Evolutionary conservation across 23 red algal genomes (phyloP).

Genomic region (Gracilaria caudata): DNA sequence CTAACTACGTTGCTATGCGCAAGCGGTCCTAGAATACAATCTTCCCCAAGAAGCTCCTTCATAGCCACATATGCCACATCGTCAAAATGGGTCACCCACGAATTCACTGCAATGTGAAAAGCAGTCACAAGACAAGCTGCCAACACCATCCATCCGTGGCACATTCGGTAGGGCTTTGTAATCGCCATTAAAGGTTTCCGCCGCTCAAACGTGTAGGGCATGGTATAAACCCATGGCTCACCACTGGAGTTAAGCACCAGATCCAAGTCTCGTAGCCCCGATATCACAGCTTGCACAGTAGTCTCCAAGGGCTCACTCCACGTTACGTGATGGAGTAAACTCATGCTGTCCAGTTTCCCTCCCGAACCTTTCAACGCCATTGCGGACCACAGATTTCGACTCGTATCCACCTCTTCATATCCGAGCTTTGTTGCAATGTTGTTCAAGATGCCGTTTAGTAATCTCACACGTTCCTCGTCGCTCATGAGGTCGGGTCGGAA

Average conservation of each 20-base stretch:
- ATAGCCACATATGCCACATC: neutral
- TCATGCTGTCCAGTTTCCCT: neutral
- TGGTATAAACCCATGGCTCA: neutral
- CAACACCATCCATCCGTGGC: neutral
- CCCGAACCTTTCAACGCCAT: neutral
- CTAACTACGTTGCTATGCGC: neutral
- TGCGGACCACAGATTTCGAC: neutral
- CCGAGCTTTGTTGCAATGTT: neutral
- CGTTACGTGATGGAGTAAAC: neutral
- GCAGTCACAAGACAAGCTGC: neutral
- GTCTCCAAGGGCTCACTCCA: neutral
- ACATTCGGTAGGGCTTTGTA: neutral
- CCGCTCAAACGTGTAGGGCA: conserved; percentile 4
- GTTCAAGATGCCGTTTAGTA: conserved; percentile 1
- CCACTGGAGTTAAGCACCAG: conserved; percentile 1
- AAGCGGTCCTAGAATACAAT: conserved; percentile 2
- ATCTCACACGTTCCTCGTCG: neutral
- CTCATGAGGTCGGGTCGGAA: neutral
- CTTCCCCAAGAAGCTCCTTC: conserved; percentile 3
- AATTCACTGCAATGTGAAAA: neutral
- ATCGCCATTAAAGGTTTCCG: neutral
- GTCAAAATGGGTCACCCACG: conserved; percentile 8
- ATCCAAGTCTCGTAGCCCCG: neutral
- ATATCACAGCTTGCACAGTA: neutral
- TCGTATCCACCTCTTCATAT: neutral